phyloP scores from a whole-genome alignment of 1,284 basidiomycete genomes.

The Anthracocystis walkeri region DNA sequence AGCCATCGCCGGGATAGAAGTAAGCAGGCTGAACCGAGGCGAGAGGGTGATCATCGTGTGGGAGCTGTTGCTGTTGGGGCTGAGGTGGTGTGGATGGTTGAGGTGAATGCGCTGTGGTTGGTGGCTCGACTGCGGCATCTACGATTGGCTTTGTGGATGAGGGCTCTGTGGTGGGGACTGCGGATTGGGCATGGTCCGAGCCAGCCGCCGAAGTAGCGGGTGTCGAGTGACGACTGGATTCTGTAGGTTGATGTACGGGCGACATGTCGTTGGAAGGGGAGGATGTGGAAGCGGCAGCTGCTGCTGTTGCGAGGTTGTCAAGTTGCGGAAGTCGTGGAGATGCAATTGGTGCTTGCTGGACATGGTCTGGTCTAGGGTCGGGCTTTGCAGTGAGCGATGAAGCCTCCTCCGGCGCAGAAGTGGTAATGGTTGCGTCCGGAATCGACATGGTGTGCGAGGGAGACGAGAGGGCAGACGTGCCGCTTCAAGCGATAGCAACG shows the following conservation, averaged over 20 bases:
- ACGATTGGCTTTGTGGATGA: not conserved
- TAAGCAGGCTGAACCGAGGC: conserved; percentile 60
- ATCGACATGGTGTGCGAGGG: conserved; percentile 18
- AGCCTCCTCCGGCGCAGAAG: conserved; percentile 4
- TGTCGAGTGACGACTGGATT: conserved; percentile 48
- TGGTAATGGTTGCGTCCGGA: conserved; percentile 8
- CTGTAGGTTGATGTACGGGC: conserved; percentile 25
- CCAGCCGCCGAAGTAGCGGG: conserved; percentile 48
- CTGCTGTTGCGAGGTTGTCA: conserved; percentile 4
- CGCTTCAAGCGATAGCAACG: not conserved
- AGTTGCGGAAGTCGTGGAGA: conserved; percentile 26
- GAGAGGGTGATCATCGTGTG: conserved; percentile 26
- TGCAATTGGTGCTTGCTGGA: not conserved
- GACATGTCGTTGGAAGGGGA: conserved; percentile 37
- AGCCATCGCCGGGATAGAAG: conserved; percentile 58
- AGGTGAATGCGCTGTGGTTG: conserved; percentile 1
- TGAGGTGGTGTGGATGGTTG: conserved; percentile 4
- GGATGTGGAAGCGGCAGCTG: conserved; percentile 15
- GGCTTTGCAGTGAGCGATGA: conserved; percentile 1
- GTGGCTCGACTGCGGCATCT: not conserved
- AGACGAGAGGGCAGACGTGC: not conserved
- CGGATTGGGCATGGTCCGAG: conserved; percentile 31
- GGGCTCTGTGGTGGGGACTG: not conserved
- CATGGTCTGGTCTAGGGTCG: not conserved
- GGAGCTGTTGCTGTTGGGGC: conserved; percentile 3